phyloP scores from a whole-genome alignment of 148 eudicot genomes.

The Vaccinium myrtillus region DNA sequence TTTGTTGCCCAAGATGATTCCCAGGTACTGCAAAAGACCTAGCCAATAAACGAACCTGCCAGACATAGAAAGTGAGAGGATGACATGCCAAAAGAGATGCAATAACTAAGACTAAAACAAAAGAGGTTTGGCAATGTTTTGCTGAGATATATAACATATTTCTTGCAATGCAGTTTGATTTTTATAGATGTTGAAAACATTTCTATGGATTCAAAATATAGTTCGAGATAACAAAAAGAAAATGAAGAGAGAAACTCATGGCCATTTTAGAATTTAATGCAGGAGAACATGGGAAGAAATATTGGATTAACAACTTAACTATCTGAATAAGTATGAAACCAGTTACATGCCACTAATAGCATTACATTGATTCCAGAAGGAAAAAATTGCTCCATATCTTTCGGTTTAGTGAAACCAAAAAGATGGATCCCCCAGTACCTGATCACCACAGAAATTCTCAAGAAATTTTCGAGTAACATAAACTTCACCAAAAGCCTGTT shows the following conservation, averaged over 20 bases:
- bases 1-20: slow-evolving; percentile 99
- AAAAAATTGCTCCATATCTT: background rate
- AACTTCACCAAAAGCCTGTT: slow-evolving; percentile 88
- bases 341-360: background rate
- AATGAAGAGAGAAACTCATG: background rate
- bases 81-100: background rate
- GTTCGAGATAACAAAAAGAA: background rate
- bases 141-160: too few species aligned
- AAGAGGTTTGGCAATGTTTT: background rate
- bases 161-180: too few species aligned
- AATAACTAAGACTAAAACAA: background rate
- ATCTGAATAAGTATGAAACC: background rate
- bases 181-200: too few species aligned
- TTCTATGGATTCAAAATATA: background rate
- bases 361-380: background rate
- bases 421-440: slow-evolving; percentile 43
- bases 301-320: background rate
- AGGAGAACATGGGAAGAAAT: background rate
- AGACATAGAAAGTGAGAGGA: background rate
- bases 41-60: slow-evolving; percentile 95
- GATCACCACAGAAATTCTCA: slow-evolving; percentile 92
- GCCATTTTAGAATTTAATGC: background rate
- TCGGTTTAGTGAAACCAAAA: background rate
- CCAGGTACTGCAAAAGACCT: slow-evolving; percentile 97
- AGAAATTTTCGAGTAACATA: slow-evolving; percentile 81